phyloP scores from a whole-genome alignment of 2,329 filamentous ascomycete species.

The Exophiala sp. region DNA sequence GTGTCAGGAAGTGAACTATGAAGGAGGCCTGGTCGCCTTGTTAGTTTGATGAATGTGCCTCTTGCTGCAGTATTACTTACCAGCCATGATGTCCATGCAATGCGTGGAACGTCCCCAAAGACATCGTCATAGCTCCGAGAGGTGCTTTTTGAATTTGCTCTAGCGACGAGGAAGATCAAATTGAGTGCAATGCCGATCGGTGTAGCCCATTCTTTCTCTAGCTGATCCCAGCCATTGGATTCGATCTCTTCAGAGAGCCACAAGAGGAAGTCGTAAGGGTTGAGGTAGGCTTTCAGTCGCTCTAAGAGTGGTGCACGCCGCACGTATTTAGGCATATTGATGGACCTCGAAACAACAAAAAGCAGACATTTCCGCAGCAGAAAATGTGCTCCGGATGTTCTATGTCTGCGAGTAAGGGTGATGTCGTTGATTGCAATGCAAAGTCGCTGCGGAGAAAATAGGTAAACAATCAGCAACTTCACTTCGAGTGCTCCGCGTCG shows the following conservation, averaged over 20 bases:
- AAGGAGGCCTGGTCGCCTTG: conserved; percentile 57
- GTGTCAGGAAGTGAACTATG: conserved; percentile 65
- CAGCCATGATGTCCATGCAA: conserved; percentile 66
- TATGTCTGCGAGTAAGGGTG: background rate
- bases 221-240: conserved; percentile 83
- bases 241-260: conserved; percentile 93
- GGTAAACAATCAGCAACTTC: too few relatives aligned
- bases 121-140: conserved; percentile 68
- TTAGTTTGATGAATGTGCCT: conserved; percentile 6
- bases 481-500: too few relatives aligned
- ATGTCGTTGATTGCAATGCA: background rate
- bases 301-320: conserved; percentile 75
- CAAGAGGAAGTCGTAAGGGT: conserved; percentile 83
- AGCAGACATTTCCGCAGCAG: conserved; percentile 57
- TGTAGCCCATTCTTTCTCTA: conserved; percentile 67
- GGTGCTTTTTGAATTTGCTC: conserved; percentile 66
- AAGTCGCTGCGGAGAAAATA: too few relatives aligned
- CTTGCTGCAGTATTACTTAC: conserved; percentile 41
- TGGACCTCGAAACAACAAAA: conserved; percentile 69
- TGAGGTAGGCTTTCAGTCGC: conserved; percentile 74
- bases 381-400: background rate
- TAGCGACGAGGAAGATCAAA: conserved; percentile 73
- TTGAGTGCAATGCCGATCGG: conserved; percentile 75
- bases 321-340: conserved; percentile 72
- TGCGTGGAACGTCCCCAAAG: conserved; percentile 65